A percentile compares a stretch with the other conserved stretches of the same genome.
phyloP scores from a whole-genome alignment of 805 yeast genomes.

The Naumovozyma dairenensis region DNA sequence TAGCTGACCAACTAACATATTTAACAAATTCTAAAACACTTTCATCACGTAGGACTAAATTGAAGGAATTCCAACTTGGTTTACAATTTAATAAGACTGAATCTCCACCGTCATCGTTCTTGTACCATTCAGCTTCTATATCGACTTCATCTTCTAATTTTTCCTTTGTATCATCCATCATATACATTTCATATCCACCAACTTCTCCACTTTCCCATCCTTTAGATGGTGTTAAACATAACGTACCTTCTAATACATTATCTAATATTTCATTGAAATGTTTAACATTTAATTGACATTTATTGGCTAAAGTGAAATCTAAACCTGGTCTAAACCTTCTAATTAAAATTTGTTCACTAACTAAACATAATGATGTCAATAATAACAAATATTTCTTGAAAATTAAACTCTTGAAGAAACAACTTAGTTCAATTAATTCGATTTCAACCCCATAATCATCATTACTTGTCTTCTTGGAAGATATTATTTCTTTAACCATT shows the following conservation, averaged over 20 bases:
- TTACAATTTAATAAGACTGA: constrained; percentile 70
- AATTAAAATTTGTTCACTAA: constrained; percentile 58
- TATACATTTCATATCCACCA: constrained; percentile 92
- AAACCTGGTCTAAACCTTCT: constrained; percentile 92
- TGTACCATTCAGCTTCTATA: constrained; percentile 84
- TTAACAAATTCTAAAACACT: constrained; percentile 85
- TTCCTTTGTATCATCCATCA: constrained; percentile 48
- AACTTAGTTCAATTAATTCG: constrained; percentile 41
- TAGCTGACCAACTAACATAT: constrained; percentile 79
- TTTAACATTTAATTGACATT: constrained; percentile 32
- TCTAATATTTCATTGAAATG: constrained; percentile 27
- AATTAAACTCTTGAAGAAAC: constrained; percentile 47
- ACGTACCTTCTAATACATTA: constrained; percentile 59
- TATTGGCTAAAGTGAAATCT: constrained; percentile 85
- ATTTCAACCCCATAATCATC: constrained; percentile 24
- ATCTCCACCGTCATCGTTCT: constrained; percentile 48
- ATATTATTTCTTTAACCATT: constrained; percentile 18
- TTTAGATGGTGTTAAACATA: constrained; percentile 66
- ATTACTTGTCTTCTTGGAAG: constrained; percentile 14
- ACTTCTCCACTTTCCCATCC: constrained; percentile 85
- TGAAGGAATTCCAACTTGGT: constrained; percentile 75
- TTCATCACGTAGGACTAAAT: constrained; percentile 71
- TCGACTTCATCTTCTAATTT: constrained; percentile 32
- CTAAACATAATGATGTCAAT: constrained; percentile 52
- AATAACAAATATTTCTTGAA: constrained; percentile 61